These are phyloP conservation scores for Hyphopichia wangnamkhiaoensis DNA, from an alignment of 1,139 yeast genomes.

Conservation along the genomic window DNA sequence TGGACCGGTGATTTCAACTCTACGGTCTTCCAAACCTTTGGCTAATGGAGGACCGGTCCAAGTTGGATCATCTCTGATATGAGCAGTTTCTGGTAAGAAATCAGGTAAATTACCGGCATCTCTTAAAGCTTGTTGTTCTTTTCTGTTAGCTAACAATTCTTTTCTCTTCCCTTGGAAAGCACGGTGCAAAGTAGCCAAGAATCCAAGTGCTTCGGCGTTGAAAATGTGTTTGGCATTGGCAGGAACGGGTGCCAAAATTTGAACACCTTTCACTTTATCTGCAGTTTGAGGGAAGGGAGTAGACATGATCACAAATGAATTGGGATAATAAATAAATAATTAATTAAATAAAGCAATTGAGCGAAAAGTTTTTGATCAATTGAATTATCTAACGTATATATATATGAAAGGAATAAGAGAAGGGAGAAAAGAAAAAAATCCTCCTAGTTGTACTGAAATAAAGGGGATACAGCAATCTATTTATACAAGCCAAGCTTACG, in stretches of 20 bases:
- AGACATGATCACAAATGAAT: conserved; percentile 28
- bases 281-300: conserved; percentile 54
- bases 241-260: conserved; percentile 65
- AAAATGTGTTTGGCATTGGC: conserved; percentile 60
- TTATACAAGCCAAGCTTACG: conserved; percentile 5
- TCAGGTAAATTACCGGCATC: conserved; percentile 72
- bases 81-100: conserved; percentile 69
- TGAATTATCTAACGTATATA: too few species aligned
- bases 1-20: conserved; percentile 89
- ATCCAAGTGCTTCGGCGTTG: conserved; percentile 68
- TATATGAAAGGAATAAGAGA: neutral
- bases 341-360: neutral
- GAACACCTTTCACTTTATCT: conserved; percentile 62
- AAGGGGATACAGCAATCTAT: conserved; percentile 6
- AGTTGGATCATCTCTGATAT: conserved; percentile 69
- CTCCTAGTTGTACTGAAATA: neutral
- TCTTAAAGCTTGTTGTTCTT: conserved; percentile 58
- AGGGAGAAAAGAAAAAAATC: neutral
- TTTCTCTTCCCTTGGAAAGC: conserved; percentile 64
- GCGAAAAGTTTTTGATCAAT: too few species aligned
- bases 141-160: conserved; percentile 60
- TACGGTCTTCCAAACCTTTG: conserved; percentile 74
- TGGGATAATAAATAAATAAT: neutral
- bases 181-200: conserved; percentile 74
- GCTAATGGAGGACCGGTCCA: conserved; percentile 84